These are phyloP conservation scores for Globisporangium abappressorium DNA, from an alignment of 352 stramenopile species.

Conservation along the genomic window DNA sequence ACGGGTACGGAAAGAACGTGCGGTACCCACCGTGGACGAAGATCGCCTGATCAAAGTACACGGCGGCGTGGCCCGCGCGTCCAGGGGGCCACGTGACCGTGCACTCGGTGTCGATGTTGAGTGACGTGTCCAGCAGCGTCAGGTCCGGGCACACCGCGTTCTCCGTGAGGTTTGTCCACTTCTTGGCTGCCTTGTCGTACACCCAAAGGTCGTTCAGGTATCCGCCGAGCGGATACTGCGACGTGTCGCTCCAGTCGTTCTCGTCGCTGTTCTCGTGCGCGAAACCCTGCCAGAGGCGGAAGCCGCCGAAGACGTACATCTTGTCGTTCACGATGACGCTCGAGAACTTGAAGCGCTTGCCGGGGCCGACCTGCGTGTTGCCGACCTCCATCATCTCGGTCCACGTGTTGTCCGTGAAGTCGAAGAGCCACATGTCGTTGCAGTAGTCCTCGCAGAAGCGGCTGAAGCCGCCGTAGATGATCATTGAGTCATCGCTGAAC, in stretches of 20 bases:
- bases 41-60: slow-evolving; percentile 69
- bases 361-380: slow-evolving; percentile 53
- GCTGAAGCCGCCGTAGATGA: slow-evolving; percentile 93
- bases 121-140: slow-evolving; percentile 51
- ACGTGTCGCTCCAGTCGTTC: slow-evolving; percentile 80
- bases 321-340: slow-evolving; percentile 61
- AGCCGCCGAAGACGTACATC: slow-evolving; percentile 90
- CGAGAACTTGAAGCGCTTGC: slow-evolving; percentile 92
- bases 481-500: slow-evolving; percentile 89
- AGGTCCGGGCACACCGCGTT: slow-evolving; percentile 57
- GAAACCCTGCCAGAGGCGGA: slow-evolving; percentile 96
- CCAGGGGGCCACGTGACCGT: slow-evolving; percentile 83
- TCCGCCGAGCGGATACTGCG: slow-evolving; percentile 84
- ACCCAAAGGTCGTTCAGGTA: slow-evolving; percentile 96
- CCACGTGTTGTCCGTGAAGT: slow-evolving; percentile 89
- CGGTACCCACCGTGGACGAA: slow-evolving; percentile 93
- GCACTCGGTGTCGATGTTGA: slow-evolving; percentile 73
- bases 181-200: slow-evolving; percentile 58
- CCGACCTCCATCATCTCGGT: slow-evolving; percentile 81
- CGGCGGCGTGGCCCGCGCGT: slow-evolving; percentile 83
- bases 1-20: slow-evolving; percentile 95
- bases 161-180: slow-evolving; percentile 76
- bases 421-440: slow-evolving; percentile 95
- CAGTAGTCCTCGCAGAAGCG: slow-evolving; percentile 95
- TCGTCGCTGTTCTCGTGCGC: slow-evolving; percentile 85